phyloP scores from a whole-genome alignment of 805 yeast species.

The Deakozyma indianensis region DNA sequence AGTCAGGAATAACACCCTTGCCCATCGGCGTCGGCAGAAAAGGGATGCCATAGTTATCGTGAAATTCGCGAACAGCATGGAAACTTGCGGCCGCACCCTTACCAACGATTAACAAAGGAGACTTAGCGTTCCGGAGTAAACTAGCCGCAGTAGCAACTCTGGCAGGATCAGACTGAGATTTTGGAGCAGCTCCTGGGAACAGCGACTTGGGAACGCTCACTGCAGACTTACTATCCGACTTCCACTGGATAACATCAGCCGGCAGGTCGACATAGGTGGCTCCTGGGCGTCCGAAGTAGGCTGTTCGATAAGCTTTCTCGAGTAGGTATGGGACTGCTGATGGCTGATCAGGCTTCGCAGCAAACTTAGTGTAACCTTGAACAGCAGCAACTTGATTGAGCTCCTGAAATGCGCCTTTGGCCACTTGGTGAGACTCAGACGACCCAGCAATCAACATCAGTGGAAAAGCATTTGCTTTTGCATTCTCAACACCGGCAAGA shows the following conservation, averaged over 20 bases:
- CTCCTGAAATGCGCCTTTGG: slow-evolving; percentile 60
- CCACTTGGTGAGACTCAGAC: slow-evolving; percentile 30
- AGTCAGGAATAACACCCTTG: slow-evolving; percentile 51
- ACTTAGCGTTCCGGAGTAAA: slow-evolving; percentile 22
- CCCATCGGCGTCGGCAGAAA: slow-evolving; percentile 73
- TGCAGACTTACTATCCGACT: slow-evolving; percentile 1
- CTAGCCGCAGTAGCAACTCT: slow-evolving; percentile 24
- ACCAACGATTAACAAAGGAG: slow-evolving; percentile 47
- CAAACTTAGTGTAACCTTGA: slow-evolving; percentile 35
- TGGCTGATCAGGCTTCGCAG: slow-evolving; percentile 28
- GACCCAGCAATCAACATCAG: slow-evolving; percentile 53
- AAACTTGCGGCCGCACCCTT: slow-evolving; percentile 48
- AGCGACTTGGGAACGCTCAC: slow-evolving; percentile 1
- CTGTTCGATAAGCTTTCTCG: slow-evolving; percentile 31
- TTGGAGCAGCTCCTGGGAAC: slow-evolving; percentile 23
- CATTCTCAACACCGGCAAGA: slow-evolving; percentile 48
- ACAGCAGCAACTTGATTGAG: slow-evolving; percentile 46
- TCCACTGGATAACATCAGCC: slow-evolving; percentile 36
- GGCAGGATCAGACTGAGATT: slow-evolving; percentile 22
- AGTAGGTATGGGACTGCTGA: slow-evolving; percentile 26
- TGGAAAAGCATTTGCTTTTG: slow-evolving; percentile 52
- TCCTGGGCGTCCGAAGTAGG: slow-evolving; percentile 42
- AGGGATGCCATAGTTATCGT: slow-evolving; percentile 30
- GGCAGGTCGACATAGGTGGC: slow-evolving; percentile 52
- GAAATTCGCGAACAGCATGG: slow-evolving; percentile 25